Percentiles rank a stretch among this genome's conserved stretches.
These are phyloP conservation scores for Cyberlindnera nakhonratchasimensis DNA, from an alignment of 805 yeast species.

Conservation along the genomic window DNA sequence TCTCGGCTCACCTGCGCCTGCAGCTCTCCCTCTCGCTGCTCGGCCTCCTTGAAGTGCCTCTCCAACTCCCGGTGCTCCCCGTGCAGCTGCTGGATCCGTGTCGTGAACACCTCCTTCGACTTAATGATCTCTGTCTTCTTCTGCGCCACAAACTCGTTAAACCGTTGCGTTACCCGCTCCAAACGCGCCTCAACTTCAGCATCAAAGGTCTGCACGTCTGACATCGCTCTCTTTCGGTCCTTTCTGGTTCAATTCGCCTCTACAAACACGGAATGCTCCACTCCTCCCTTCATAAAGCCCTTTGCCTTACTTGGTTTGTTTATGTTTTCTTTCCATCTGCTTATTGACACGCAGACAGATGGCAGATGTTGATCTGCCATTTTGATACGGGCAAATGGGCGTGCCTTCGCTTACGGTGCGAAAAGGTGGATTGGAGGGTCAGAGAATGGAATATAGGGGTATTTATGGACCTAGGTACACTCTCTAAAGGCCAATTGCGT, in stretches of 20 bases:
- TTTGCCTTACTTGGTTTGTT: slow-evolving; percentile 2
- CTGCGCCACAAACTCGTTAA: slow-evolving; percentile 34
- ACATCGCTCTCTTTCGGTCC: slow-evolving; percentile 8
- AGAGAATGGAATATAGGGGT: too few species aligned
- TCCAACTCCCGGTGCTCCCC: slow-evolving; percentile 32
- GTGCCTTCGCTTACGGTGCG: too few species aligned
- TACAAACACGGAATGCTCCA: not conserved
- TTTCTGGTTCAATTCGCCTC: not conserved
- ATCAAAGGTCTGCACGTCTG: slow-evolving; percentile 33
- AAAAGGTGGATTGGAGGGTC: not conserved
- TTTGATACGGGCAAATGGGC: not conserved
- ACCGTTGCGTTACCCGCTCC: slow-evolving; percentile 36
- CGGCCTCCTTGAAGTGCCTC: slow-evolving; percentile 17
- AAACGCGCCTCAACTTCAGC: slow-evolving; percentile 34
- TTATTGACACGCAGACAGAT: not conserved
- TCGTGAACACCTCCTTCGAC: slow-evolving; percentile 34
- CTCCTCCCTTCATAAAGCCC: too few species aligned
- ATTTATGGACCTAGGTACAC: too few species aligned
- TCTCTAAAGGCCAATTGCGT: too few species aligned
- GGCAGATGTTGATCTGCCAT: not conserved
- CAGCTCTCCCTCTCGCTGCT: slow-evolving; percentile 13
- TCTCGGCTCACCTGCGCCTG: slow-evolving; percentile 13
- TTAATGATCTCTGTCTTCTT: slow-evolving; percentile 34
- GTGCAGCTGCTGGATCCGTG: slow-evolving; percentile 32
- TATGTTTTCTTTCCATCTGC: not conserved